Conservation (phyloP, 2,329 filamentous ascomycete species). For the Fusarium goolgardi region DNA sequence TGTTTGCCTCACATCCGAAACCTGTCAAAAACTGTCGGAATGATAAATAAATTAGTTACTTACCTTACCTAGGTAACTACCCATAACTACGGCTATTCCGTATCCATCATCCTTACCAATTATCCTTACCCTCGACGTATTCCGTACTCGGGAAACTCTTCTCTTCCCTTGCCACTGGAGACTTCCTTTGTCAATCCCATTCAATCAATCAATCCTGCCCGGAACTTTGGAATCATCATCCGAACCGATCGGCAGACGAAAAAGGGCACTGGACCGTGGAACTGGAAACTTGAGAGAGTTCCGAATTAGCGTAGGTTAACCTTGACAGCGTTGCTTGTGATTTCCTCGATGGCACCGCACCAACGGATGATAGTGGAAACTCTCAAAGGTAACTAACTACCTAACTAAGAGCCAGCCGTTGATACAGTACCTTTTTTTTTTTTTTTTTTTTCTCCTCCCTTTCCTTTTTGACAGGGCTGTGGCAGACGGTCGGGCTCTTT, state of each 20-base stretch:
- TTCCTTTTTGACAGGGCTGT: slow-evolving; percentile 35
- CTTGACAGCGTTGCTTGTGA: slow-evolving; percentile 5
- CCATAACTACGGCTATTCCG: slow-evolving; percentile 4
- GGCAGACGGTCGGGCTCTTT: slow-evolving; percentile 31
- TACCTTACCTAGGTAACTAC: not conserved
- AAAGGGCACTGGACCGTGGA: slow-evolving; percentile 40
- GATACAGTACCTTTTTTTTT: not conserved
- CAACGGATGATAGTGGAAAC: slow-evolving; percentile 40
- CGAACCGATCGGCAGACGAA: slow-evolving; percentile 43
- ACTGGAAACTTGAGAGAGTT: slow-evolving; percentile 21
- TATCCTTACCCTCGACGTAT: slow-evolving; percentile 4
- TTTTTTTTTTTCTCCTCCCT: not conserved
- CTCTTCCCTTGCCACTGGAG: slow-evolving; percentile 26
- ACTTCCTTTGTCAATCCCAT: slow-evolving; percentile 22
- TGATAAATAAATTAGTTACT: slow-evolving; percentile 5
- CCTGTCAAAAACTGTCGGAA: slow-evolving; percentile 38
- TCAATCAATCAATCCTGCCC: slow-evolving; percentile 18
- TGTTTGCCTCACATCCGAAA: slow-evolving; percentile 26
- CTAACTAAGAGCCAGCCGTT: not conserved
- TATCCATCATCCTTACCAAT: slow-evolving; percentile 1
- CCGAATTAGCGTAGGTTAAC: not conserved
- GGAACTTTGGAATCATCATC: slow-evolving; percentile 39
- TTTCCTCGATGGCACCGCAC: slow-evolving; percentile 8
- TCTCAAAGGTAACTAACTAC: slow-evolving; percentile 11
- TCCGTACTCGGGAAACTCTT: slow-evolving; percentile 31